Base-by-base conservation (phyloP, 2,329 filamentous ascomycete species). In the Neonectria punicea region DNA sequence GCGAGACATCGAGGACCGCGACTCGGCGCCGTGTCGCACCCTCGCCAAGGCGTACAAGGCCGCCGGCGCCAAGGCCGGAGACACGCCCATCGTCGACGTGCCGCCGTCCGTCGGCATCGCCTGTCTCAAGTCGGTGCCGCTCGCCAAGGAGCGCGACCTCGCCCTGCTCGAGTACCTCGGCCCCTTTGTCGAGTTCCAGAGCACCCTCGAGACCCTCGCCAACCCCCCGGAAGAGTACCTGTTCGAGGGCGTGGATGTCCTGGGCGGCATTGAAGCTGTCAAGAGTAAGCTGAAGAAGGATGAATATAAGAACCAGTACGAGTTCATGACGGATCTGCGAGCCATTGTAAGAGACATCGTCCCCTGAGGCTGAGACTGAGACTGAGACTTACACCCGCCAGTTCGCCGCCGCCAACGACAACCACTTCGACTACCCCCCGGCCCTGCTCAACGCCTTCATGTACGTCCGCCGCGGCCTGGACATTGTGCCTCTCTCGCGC, bases 161-260 rank as follows among this genome's bases (percentile, higher is more conserved):
- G 69, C 65, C 22, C 46, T 74, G 16, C 51, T 74, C 4, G 69
- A 74, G 13, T 74, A 70, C 14, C 47, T 74, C 1, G 44, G 66
- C 3, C 72, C 72, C 13, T 53, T 66, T 14, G 39, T 74, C 5
- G 28, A 49, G 2, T 73, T 74, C 10, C 72, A 74, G 13, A 73
- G 64, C 58, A 74, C 72, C 1, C 59, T 74, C 14, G 72, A 74
- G 50, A 60, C 66, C 11, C 70, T 74, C 3, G 65, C 54, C 3
- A 60, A 74, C n/a, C 72, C 72, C 0, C 72, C 72, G 0, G 55
- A 73, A 9, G 72, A 72, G 30, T 74, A 74, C 16, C 25, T 74
- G 16, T 65, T 72, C 14, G 58, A 66, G 1, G 72, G 72, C 4
- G 72, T 74, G 8, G 63, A 74, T 53, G 55, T 74, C 3, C 49